phyloP scores from a whole-genome alignment of 345 rosid species.

The Populus simonii region DNA sequence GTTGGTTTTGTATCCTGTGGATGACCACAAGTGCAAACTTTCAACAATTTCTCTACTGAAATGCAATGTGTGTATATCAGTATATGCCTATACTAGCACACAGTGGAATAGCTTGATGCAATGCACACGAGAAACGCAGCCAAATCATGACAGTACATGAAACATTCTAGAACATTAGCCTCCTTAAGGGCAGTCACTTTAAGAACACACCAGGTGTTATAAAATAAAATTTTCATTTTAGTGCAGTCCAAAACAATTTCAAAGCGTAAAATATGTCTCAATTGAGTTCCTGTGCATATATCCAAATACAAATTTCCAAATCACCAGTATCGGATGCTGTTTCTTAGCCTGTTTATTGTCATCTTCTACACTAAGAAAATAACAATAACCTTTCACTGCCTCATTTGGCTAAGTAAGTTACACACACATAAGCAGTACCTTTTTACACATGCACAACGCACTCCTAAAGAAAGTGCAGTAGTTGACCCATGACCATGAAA shows the following conservation, averaged over 20 bases:
- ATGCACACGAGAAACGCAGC: not conserved
- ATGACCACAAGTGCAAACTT: constrained; percentile 26
- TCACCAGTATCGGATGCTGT: not conserved
- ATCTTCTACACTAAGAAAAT: not conserved
- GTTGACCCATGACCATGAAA: not conserved
- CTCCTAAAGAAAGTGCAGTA: not conserved
- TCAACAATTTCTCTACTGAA: constrained; percentile 21
- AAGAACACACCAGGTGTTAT: not conserved
- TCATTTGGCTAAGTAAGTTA: not conserved
- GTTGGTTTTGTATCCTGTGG: constrained; percentile 40
- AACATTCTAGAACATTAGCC: not conserved
- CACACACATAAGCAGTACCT: not conserved
- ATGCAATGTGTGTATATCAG: not conserved
- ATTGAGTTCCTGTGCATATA: not conserved
- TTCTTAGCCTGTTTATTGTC: not conserved
- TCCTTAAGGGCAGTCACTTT: not conserved
- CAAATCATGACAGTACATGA: not conserved
- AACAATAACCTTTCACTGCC: not conserved
- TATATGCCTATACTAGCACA: not conserved
- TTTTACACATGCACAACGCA: not conserved
- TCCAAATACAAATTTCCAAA: not conserved
- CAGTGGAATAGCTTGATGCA: not conserved
- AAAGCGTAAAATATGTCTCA: not conserved
- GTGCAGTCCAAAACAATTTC: not conserved
- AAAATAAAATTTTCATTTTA: not conserved